Conservation (phyloP, 768 basidiomycete species). For the Clavaria fumosa region DNA sequence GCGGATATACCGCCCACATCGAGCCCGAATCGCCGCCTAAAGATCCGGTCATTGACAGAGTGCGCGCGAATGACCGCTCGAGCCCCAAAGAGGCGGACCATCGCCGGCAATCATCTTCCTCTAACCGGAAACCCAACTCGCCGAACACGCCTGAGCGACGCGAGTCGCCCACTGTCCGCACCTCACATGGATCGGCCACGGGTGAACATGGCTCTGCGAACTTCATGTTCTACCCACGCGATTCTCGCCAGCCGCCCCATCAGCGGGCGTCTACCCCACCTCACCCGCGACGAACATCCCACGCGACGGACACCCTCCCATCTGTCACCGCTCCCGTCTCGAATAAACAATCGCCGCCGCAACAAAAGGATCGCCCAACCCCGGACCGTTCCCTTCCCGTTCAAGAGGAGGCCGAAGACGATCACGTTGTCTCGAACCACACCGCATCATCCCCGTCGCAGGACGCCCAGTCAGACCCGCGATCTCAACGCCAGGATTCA, state of each 20-base stretch:
- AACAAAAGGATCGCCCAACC: conserved; percentile 37
- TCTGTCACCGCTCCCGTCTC: conserved; percentile 9
- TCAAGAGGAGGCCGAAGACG: conserved; percentile 65
- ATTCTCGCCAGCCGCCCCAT: neutral
- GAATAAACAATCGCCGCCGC: conserved; percentile 38
- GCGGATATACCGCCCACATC: conserved; percentile 13
- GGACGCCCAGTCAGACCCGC: conserved; percentile 35
- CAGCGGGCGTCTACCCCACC: neutral
- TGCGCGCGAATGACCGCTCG: conserved; percentile 21
- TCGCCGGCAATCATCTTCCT: neutral
- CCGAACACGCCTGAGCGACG: neutral
- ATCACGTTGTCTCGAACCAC: conserved; percentile 26
- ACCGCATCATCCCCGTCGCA: conserved; percentile 26
- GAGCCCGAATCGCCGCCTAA: conserved; percentile 31
- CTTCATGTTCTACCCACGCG: too few species aligned
- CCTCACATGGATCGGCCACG: too few species aligned
- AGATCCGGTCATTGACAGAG: conserved; percentile 39
- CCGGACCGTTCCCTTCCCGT: conserved; percentile 63
- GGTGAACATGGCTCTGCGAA: too few species aligned
- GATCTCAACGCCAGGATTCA: neutral
- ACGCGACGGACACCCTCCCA: conserved; percentile 13
- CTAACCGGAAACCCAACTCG: neutral
- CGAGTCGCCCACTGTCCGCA: neutral
- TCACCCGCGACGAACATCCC: conserved; percentile 17
- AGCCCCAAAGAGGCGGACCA: conserved; percentile 4